Base-by-base conservation (phyloP, 1,284 basidiomycete genomes). In the Phylloboletellus chloephorus region DNA sequence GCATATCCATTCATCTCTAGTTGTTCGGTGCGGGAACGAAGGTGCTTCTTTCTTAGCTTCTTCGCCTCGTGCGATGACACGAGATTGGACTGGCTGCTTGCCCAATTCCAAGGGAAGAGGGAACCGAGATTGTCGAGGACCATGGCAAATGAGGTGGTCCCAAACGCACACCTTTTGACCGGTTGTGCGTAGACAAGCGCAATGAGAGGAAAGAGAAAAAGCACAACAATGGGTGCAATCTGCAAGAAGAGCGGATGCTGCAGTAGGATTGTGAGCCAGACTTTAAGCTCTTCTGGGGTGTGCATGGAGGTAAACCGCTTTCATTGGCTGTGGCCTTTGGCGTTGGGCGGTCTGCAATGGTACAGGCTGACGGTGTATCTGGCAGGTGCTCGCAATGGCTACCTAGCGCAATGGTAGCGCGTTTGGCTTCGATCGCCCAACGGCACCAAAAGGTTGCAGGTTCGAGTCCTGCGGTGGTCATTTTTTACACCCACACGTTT, bases 391-490 rank as follows among this genome's bases (percentile, higher is more conserved):
- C n/a, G n/a, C n/a, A n/a, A n/a, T n/a, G 55, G 60, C 61, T 63
- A 63, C 59, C 59, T 63, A 58, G 59, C 61, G 61, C 59, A 63
- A 63, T 61, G 82, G 82, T 83, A 84, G 82, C 81, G 82, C 81
- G 80, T 85, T 82, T 84, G 82, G 81, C 81, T 85, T 84, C 82
- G 82, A 84, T 76, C 56, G 78, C 57, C 78, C 60, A 46, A 60
- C 64, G 65, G 59, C 47, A 85, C 78, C 80, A 82, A 80, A 80
- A 83, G 80, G 81, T 78, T 83, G 81, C 79, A 83, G 82, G 82
- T 86, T 86, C 82, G 82, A 86, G 81, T 83, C 82, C 79, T 83
- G 80, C 80, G 76, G 79, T 79, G 78, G 78, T 59, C 61, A 63
- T 35, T 5, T 56, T 64, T 55, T 49, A n/a, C n/a, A n/a, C n/a